Base-by-base conservation (phyloP, 139 green algal genomes). In the Tetradesmus lagerheimii region DNA sequence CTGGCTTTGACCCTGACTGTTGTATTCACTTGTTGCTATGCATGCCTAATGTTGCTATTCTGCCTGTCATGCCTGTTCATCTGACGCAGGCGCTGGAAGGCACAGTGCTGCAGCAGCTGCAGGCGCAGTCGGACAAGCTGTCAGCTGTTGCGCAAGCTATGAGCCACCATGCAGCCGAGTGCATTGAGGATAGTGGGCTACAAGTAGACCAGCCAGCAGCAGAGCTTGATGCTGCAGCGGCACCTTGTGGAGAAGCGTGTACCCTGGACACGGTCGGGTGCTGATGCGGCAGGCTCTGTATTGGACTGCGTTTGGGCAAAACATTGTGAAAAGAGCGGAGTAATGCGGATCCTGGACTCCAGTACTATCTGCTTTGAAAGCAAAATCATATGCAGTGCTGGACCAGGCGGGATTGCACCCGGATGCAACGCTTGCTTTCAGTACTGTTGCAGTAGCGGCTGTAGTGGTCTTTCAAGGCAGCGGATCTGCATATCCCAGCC, bases 101-200 rank as follows among this genome's bases (percentile, higher is more conserved):
- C 67, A 83, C 67, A 2, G 25, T 89, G 39, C 43, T 89, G 71
- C 85, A 83, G 67, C 85, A 83, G 43, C 37, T 89, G 71, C 85
- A 89, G 45, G 66, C 39, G 20, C 85, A 83, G n/a, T 66, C 85
- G 18, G 18, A 71, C 5, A 80, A 89, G 71, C 67, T 89, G 43
- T 45, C 76, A 31, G 35, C 76, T 37, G 35, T n/a, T 12, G 76
- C 76, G 31, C 71, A 79, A 4, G 71, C 71, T n/a, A 79, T 37
- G 71, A 41, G 71, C 57, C 57, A 71, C 25, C n/a, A 71, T 31
- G 57, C 57, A 71, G 57, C 57, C 31, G 57, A 71, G 23, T 71
- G 57, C 8, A 8, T 15, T 18, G 71, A 38, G 2, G 31, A 38
- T n/a, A 37, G 31, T 29, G 71, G 14, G 14, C 2, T 4, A n/a